Evolutionary conservation across 2,329 filamentous ascomycete species (phyloP).

Genomic region (Raffaelea arxii): DNA sequence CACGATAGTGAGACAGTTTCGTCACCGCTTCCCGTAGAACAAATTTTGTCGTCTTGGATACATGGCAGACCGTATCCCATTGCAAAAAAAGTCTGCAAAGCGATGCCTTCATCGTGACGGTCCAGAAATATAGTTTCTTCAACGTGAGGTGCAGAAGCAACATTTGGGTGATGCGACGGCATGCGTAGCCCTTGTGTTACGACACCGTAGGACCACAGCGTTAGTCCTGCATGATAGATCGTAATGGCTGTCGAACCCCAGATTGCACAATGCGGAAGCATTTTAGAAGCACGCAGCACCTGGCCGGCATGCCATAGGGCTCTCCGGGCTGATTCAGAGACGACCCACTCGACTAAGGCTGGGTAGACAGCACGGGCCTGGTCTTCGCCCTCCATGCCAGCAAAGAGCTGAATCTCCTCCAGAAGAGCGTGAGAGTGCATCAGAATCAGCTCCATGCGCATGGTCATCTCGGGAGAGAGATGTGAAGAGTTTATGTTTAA

Average conservation of each 20-base stretch:
- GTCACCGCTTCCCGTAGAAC: too few relatives aligned
- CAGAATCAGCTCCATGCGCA: neutral
- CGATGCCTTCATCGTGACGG: too few relatives aligned
- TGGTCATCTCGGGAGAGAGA: neutral
- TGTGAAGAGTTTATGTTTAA: too few relatives aligned
- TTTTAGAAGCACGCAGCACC: neutral
- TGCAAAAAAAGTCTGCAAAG: too few relatives aligned
- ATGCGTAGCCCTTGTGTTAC: too few relatives aligned
- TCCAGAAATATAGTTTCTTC: too few relatives aligned
- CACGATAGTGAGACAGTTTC: too few relatives aligned
- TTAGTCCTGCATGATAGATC: neutral
- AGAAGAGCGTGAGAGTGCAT: neutral
- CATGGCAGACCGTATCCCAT: too few relatives aligned
- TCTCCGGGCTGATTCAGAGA: neutral
- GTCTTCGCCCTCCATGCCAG: neutral
- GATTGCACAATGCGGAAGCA: neutral
- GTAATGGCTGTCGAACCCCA: neutral
- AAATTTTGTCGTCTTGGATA: too few relatives aligned
- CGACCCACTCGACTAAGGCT: neutral
- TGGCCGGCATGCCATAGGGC: neutral
- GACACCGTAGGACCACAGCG: neutral
- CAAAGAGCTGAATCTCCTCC: neutral
- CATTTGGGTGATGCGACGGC: too few relatives aligned
- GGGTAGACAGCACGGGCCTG: neutral
- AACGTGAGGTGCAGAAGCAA: too few relatives aligned